Conservation (phyloP, 2,329 filamentous ascomycete species). For the Gnomoniopsis smithogilvyi region DNA sequence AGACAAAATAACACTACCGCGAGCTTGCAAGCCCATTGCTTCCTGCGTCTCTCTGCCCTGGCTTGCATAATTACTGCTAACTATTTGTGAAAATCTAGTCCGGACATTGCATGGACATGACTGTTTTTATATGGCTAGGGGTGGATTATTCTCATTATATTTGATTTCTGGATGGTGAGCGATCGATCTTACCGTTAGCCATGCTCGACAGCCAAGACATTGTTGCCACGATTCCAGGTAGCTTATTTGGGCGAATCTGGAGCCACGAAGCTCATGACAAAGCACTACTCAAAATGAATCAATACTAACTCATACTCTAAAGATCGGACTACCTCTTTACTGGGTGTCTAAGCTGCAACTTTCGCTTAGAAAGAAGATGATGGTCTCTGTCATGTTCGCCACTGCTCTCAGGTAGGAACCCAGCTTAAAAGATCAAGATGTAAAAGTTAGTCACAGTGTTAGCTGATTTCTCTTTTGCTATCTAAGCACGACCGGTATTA, state of each 20-base stretch:
- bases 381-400: constrained; percentile 5
- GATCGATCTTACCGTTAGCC: not conserved
- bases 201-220: no score
- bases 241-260: no score
- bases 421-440: not conserved
- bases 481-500: not conserved
- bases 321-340: not conserved
- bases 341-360: not conserved
- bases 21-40: no score
- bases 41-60: no score
- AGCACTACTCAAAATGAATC: no score
- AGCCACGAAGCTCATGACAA: no score
- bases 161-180: constrained; percentile 1
- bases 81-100: not conserved
- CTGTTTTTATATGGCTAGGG: not conserved
- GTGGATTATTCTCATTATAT: not conserved
- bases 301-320: no score
- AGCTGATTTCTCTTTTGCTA: not conserved
- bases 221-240: no score
- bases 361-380: not conserved
- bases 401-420: not conserved
- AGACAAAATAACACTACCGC: no score
- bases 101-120: not conserved
- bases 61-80: not conserved
- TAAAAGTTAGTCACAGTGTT: no score